phyloP scores from a whole-genome alignment of 2,329 filamentous ascomycete species.

The Neodidymelliopsis sp. region DNA sequence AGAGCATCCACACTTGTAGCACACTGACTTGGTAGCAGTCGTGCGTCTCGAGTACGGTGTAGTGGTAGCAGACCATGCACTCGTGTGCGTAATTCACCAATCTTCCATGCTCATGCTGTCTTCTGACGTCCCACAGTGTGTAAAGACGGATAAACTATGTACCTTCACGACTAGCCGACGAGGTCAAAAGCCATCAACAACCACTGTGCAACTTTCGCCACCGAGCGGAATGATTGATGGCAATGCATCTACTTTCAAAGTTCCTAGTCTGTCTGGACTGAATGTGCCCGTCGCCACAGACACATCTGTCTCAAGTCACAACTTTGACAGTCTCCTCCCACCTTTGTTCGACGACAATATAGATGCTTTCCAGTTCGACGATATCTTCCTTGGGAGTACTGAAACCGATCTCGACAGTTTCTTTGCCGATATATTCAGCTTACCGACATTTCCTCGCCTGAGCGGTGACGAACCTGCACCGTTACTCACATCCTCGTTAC shows the following conservation, averaged over 20 bases:
- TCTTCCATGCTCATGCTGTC: no score
- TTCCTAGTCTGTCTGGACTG: no score
- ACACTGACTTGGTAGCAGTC: background rate
- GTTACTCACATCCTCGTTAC: background rate
- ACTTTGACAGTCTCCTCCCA: background rate
- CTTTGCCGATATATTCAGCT: background rate
- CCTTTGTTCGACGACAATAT: background rate
- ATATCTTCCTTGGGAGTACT: background rate
- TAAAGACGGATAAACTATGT: background rate
- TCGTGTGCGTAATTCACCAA: background rate
- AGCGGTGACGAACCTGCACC: background rate
- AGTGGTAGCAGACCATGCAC: background rate
- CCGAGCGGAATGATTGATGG: no score
- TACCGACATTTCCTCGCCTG: background rate
- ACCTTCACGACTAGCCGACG: background rate
- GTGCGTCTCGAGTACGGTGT: constrained; percentile 1
- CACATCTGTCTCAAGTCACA: background rate
- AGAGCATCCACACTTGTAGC: background rate
- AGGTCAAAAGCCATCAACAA: no score
- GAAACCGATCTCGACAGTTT: background rate
- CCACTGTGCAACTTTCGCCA: no score
- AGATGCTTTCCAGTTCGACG: background rate
- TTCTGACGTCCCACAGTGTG: no score
- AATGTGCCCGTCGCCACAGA: no score
- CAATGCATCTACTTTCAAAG: no score